Percentiles rank a stretch among this genome's conserved stretches.
Evolutionary conservation across 176 grass and related monocot species (phyloP).

Genomic region (Alloteropsis semialata): DNA sequence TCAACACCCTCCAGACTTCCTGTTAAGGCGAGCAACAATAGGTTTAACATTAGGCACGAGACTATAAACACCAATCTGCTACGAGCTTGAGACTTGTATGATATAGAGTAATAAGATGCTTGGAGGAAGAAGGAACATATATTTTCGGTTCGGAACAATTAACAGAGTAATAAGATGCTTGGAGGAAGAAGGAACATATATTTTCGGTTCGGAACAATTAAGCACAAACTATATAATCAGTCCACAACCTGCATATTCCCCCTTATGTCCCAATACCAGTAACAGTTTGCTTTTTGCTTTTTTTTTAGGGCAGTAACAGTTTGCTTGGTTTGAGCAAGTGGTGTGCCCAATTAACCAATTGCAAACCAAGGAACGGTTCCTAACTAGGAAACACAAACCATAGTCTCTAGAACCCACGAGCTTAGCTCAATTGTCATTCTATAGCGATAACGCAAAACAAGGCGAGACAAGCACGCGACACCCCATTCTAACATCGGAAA

Average conservation of each 20-base stretch:
- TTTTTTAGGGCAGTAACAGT: not conserved
- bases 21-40: not conserved
- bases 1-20: constrained; percentile 29
- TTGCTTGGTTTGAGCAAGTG: not conserved
- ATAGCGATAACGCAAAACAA: not conserved
- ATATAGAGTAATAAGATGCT: not conserved
- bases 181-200: no score
- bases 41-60: not conserved
- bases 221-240: not conserved
- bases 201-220: not conserved
- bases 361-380: not conserved
- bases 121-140: not conserved
- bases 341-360: not conserved
- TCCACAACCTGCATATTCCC: not conserved
- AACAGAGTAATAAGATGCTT: no score
- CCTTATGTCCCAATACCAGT: not conserved
- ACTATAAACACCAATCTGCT: not conserved
- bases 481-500: not conserved
- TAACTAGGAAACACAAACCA: not conserved
- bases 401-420: not conserved
- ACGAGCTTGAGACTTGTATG: not conserved
- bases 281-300: not conserved
- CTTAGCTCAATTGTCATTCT: not conserved
- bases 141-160: no score
- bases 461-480: not conserved